Base-by-base conservation (phyloP, 208 protist species). In the Leishmania turanica region DNA sequence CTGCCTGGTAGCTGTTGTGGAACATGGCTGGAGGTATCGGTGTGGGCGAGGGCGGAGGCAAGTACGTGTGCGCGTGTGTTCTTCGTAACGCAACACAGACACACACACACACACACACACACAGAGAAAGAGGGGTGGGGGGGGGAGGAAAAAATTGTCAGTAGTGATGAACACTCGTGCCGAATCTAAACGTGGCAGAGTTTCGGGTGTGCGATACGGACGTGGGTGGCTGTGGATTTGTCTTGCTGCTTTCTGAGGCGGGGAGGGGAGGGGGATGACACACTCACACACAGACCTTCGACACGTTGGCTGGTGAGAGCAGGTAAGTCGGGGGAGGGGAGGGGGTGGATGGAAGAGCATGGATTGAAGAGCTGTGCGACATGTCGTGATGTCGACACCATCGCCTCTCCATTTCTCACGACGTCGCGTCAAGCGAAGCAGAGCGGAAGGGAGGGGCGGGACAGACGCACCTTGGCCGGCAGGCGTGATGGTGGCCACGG, bases 1-100 rank as follows among this genome's bases (percentile, higher is more conserved):
- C 99, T n/a, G 92, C 95, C 86, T 99, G 99, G 83, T 99, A 99
- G 78, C 98, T 99, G 93, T 99, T 99, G 89, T 99, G 98, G 80
- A 99, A 99, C 99, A 99, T 99, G 53, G 31, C 37, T 77, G 54
- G 15, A 40, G 47, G 54, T 34, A 9, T 24, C 19, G 15, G 27
- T 13, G 70, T 3, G 47, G 4, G 58, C 21, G 53, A 13, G 31
- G 45, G 54, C 42, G 24, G 31, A 17, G 9, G 27, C 51, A 11
- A 49, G 66, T 34, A 11, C 34, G 72, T 42, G 72, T 76, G 34
- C 6, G 47, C 34, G 71, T 60, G 19, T 75, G 71, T 19, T 60
- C 21, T 51, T 75, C 17, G 40, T 47, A 27, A 45, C 71, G 40
- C 0, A 58, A 62, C 1, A 47, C 31, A 76, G 7, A 77, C 73